Percentiles rank a stretch among this genome's conserved stretches.
Conservation (phyloP, 2,329 filamentous ascomycete genomes). For the Ophiostoma ulmi region DNA sequence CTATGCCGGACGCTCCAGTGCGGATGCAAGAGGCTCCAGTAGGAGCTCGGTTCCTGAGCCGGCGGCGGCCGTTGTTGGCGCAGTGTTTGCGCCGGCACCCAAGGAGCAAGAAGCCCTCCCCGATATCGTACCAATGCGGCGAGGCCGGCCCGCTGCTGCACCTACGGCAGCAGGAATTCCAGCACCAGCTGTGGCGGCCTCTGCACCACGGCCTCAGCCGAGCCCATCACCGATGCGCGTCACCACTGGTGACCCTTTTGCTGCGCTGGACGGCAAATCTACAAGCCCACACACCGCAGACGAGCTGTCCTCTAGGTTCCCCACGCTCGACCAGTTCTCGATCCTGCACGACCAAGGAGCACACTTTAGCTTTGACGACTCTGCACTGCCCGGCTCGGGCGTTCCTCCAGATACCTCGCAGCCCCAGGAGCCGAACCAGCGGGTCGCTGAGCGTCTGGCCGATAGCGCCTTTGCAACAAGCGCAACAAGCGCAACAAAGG, state of each 20-base stretch:
- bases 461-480: slow-evolving; percentile 73
- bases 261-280: slow-evolving; percentile 70
- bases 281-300: slow-evolving; percentile 53
- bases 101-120: slow-evolving; percentile 70
- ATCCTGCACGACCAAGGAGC: slow-evolving; percentile 76
- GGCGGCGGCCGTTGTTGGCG: slow-evolving; percentile 63
- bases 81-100: slow-evolving; percentile 71
- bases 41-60: slow-evolving; percentile 49
- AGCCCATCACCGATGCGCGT: slow-evolving; percentile 66
- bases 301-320: slow-evolving; percentile 79
- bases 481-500: slow-evolving; percentile 30
- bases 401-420: slow-evolving; percentile 28
- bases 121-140: slow-evolving; percentile 88
- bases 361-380: slow-evolving; percentile 75
- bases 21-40: slow-evolving; percentile 52
- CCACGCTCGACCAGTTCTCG: slow-evolving; percentile 88
- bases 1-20: slow-evolving; percentile 59
- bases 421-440: slow-evolving; percentile 51
- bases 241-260: slow-evolving; percentile 76
- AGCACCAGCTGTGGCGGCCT: slow-evolving; percentile 34
- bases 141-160: slow-evolving; percentile 62
- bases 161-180: slow-evolving; percentile 35
- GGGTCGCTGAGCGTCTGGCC: slow-evolving; percentile 69
- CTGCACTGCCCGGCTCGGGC: slow-evolving; percentile 36
- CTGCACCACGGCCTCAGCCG: slow-evolving; percentile 36